These are phyloP conservation scores for Zymoseptoria brevis DNA, from an alignment of 2,329 filamentous ascomycete species.

Conservation along the genomic window DNA sequence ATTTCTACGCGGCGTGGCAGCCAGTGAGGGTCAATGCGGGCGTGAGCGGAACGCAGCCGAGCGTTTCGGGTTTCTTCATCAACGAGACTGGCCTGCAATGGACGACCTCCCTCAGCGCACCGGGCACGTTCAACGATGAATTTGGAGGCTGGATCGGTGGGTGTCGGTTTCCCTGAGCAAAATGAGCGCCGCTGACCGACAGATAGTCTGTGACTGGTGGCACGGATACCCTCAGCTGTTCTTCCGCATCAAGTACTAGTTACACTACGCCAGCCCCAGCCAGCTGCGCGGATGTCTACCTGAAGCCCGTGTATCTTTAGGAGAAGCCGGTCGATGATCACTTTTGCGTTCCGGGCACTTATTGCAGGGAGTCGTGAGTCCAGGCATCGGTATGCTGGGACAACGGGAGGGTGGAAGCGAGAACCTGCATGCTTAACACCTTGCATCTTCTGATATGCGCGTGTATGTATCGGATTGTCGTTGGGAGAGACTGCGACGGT, in stretches of 20 bases:
- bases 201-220: slow-evolving; percentile 27
- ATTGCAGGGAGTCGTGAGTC: not conserved
- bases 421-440: not conserved
- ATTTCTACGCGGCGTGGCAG: slow-evolving; percentile 27
- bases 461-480: not conserved
- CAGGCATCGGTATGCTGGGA: not conserved
- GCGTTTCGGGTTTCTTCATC: slow-evolving; percentile 20
- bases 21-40: slow-evolving; percentile 27
- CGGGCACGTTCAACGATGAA: slow-evolving; percentile 6
- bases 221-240: slow-evolving; percentile 30
- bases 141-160: slow-evolving; percentile 27
- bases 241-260: slow-evolving; percentile 20
- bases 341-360: not conserved
- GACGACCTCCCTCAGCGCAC: slow-evolving; percentile 9
- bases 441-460: not conserved
- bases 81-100: slow-evolving; percentile 29
- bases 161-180: not conserved
- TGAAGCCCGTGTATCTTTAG: slow-evolving; percentile 24
- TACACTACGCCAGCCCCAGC: slow-evolving; percentile 16
- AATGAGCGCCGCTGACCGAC: not conserved
- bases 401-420: not conserved
- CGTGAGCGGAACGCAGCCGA: slow-evolving; percentile 4
- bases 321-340: not conserved
- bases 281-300: slow-evolving; percentile 27
- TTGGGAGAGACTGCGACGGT: not conserved